Percentiles rank a stretch among this genome's conserved stretches.
Evolutionary conservation across 352 stramenopile genomes (phyloP).

Genomic region (Stramenopiles sp.): DNA sequence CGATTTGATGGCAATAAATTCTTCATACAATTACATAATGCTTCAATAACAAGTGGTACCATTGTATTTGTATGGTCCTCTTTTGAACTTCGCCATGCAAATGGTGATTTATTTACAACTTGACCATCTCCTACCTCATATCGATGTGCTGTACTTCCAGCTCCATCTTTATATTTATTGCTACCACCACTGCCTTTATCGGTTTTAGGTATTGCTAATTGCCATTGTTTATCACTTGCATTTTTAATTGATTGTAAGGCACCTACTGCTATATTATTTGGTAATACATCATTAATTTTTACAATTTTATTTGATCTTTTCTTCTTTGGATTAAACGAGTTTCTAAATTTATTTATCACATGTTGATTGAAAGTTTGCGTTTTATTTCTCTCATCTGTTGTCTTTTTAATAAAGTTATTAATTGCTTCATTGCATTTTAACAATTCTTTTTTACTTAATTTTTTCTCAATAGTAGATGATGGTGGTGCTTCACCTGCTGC

Average conservation of each 20-base stretch:
- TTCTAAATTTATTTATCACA: background rate
- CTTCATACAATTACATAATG: background rate
- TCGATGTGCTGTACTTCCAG: background rate
- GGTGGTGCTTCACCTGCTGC: background rate
- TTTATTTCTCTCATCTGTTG: background rate
- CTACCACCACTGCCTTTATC: background rate
- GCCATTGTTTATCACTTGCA: background rate
- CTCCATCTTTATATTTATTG: background rate
- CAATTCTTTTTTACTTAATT: background rate
- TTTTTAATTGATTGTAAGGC: background rate
- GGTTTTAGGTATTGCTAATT: background rate
- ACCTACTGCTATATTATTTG: background rate
- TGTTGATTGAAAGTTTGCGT: background rate
- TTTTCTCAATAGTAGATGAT: background rate
- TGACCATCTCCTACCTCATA: background rate
- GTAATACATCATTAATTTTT: background rate
- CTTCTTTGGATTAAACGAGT: background rate
- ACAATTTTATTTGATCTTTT: background rate
- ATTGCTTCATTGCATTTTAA: background rate
- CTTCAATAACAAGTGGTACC: background rate
- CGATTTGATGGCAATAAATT: background rate
- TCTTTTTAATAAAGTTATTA: background rate
- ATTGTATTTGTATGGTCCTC: background rate
- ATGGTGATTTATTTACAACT: background rate
- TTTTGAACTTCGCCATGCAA: background rate